Conservation (phyloP, 305 asterid species). For the Rubia tinctorum region DNA sequence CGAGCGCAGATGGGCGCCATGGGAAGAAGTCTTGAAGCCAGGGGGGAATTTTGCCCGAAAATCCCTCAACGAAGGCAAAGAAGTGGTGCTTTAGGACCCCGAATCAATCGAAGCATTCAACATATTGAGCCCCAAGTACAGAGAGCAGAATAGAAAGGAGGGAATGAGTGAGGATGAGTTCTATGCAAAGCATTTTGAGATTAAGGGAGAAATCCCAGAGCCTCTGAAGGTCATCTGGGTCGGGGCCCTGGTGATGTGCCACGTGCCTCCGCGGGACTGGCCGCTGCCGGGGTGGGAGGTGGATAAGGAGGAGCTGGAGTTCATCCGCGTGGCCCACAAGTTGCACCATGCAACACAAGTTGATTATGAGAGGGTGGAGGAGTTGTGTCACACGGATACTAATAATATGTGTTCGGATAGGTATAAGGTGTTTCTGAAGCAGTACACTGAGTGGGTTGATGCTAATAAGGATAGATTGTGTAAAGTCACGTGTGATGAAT, state of each 20-base stretch:
- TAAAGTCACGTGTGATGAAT: too few species aligned
- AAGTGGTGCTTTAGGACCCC: constrained; percentile 77
- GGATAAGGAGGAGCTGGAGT: constrained; percentile 79
- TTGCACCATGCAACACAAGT: constrained; percentile 44
- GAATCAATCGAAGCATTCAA: constrained; percentile 83
- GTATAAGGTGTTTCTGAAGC: constrained; percentile 85
- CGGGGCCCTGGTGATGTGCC: constrained; percentile 70
- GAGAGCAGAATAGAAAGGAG: constrained; percentile 55
- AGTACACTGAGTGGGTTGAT: constrained; percentile 82
- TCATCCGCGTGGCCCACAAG: constrained; percentile 80
- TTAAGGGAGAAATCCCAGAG: constrained; percentile 81
- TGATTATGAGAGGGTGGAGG: constrained; percentile 63
- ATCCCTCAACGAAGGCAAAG: constrained; percentile 96
- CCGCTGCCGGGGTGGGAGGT: constrained; percentile 97
- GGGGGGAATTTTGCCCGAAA: constrained; percentile 80
- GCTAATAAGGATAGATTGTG: constrained; percentile 67
- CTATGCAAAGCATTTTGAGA: constrained; percentile 84
- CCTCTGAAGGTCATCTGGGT: constrained; percentile 68
- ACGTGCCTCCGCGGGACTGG: constrained; percentile 94
- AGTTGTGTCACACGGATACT: constrained; percentile 36
- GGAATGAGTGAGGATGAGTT: constrained; percentile 87
- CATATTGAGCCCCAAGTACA: constrained; percentile 71
- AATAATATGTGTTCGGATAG: constrained; percentile 63
- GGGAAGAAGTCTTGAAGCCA: constrained; percentile 96
- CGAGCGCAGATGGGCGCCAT: constrained; percentile 96